Evolutionary conservation across 768 basidiomycete species (phyloP).

Genomic region (Thelephora aurantiotincta): DNA sequence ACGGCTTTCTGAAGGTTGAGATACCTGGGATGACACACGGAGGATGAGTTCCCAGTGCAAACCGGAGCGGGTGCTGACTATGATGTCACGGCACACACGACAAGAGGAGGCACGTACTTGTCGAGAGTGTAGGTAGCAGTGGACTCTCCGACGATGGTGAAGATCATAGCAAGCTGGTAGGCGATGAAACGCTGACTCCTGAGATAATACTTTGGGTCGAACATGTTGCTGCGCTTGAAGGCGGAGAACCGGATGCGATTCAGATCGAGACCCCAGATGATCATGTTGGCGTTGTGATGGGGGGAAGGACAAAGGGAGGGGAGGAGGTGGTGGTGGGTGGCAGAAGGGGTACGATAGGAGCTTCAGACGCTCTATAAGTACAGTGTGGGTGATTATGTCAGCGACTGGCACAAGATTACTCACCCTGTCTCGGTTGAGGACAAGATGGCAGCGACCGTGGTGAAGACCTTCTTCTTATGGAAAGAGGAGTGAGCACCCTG

Average conservation of each 20-base stretch:
- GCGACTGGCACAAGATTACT: too few species aligned
- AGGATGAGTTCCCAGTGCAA: not conserved
- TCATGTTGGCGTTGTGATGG: not conserved
- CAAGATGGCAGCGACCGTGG: too few species aligned
- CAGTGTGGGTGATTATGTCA: too few species aligned
- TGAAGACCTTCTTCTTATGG: too few species aligned
- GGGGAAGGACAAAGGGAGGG: too few species aligned
- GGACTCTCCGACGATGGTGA: not conserved
- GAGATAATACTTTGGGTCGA: not conserved
- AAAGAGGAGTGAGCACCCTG: too few species aligned
- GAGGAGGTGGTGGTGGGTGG: too few species aligned
- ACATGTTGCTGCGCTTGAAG: conserved; percentile 2
- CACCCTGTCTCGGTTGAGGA: too few species aligned
- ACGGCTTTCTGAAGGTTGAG: not conserved
- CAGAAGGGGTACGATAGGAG: too few species aligned
- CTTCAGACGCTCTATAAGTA: too few species aligned
- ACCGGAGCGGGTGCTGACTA: too few species aligned
- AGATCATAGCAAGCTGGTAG: conserved; percentile 4
- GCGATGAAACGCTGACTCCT: not conserved
- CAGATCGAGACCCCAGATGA: conserved; percentile 3
- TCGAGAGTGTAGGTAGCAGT: not conserved
- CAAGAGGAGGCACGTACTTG: not conserved
- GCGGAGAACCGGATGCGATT: conserved; percentile 1
- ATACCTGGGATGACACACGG: not conserved
- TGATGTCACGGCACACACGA: not conserved